Percentiles rank a stretch among this genome's conserved stretches.
These are phyloP conservation scores for Stachybotrys elegans DNA, from an alignment of 2,329 filamentous ascomycete genomes.

Conservation along the genomic window DNA sequence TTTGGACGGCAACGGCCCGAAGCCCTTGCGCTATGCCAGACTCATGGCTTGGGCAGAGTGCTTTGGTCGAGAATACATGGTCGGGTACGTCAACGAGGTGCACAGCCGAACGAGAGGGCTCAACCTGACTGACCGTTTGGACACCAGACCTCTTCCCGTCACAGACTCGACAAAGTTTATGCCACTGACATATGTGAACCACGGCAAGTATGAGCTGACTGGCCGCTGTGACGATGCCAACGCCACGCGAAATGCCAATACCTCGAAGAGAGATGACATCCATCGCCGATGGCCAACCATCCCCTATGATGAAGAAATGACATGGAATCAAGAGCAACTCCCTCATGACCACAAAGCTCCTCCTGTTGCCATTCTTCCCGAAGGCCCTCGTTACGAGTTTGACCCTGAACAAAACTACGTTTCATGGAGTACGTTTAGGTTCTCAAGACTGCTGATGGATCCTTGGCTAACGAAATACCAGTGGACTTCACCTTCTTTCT, in stretches of 20 bases:
- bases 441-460: neutral
- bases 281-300: slow-evolving; percentile 39
- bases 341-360: slow-evolving; percentile 9
- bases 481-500: slow-evolving; percentile 45
- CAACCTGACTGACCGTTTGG: neutral
- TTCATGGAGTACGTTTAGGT: slow-evolving; percentile 7
- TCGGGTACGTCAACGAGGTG: slow-evolving; percentile 26
- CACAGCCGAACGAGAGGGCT: neutral
- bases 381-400: slow-evolving; percentile 7
- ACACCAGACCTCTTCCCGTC: neutral
- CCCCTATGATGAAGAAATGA: slow-evolving; percentile 16
- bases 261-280: slow-evolving; percentile 21
- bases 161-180: neutral
- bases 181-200: neutral
- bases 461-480: too few species aligned
- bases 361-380: slow-evolving; percentile 9
- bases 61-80: slow-evolving; percentile 33
- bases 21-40: slow-evolving; percentile 35
- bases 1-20: slow-evolving; percentile 28
- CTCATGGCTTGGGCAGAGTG: slow-evolving; percentile 22
- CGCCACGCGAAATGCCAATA: neutral
- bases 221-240: too few species aligned
- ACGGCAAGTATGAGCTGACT: too few species aligned
- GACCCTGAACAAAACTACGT: slow-evolving; percentile 12
- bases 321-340: slow-evolving; percentile 20